Percentiles rank a stretch among this genome's conserved stretches.
phyloP scores from a whole-genome alignment of 495 filamentous ascomycete species.

The Amphirosellinia nigrospora region DNA sequence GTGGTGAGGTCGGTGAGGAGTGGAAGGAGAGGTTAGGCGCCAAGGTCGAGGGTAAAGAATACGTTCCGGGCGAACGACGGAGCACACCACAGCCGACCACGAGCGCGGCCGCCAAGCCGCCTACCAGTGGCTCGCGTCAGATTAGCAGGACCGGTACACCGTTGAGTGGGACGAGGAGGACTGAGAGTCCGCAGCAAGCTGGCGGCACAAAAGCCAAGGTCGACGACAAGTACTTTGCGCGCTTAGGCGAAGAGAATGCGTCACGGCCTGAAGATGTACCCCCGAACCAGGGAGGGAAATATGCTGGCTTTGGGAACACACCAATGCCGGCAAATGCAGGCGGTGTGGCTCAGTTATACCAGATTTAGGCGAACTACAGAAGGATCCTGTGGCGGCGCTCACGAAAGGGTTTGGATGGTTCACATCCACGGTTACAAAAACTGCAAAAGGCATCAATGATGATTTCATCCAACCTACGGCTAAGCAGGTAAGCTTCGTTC shows the following conservation, averaged over 20 bases:
- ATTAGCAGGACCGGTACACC: slow-evolving; percentile 44
- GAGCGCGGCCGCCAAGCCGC: slow-evolving; percentile 46
- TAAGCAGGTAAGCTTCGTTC: slow-evolving; percentile 67
- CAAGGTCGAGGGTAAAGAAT: slow-evolving; percentile 85
- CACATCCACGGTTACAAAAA: slow-evolving; percentile 79
- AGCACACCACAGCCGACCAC: slow-evolving; percentile 44
- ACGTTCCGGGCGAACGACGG: slow-evolving; percentile 67
- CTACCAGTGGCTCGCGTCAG: slow-evolving; percentile 38
- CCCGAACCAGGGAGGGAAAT: slow-evolving; percentile 92
- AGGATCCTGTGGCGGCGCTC: slow-evolving; percentile 86
- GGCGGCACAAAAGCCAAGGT: slow-evolving; percentile 57
- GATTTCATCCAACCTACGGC: slow-evolving; percentile 89
- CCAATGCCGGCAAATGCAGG: slow-evolving; percentile 52
- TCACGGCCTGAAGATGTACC: slow-evolving; percentile 72
- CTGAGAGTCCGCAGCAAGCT: slow-evolving; percentile 62
- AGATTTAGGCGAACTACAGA: slow-evolving; percentile 81
- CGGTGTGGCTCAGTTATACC: slow-evolving; percentile 54
- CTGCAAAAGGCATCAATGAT: slow-evolving; percentile 87
- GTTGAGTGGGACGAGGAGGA: slow-evolving; percentile 73
- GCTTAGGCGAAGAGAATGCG: slow-evolving; percentile 80
- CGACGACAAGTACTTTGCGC: slow-evolving; percentile 89
- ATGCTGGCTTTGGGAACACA: slow-evolving; percentile 83
- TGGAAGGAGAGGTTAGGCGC: slow-evolving; percentile 89
- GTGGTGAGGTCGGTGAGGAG: slow-evolving; percentile 87
- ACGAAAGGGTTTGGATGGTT: slow-evolving; percentile 97